Percentiles rank a stretch among this genome's conserved stretches.
Conservation (phyloP, 73 alveolate genomes). For the Diophrys sp. region DNA sequence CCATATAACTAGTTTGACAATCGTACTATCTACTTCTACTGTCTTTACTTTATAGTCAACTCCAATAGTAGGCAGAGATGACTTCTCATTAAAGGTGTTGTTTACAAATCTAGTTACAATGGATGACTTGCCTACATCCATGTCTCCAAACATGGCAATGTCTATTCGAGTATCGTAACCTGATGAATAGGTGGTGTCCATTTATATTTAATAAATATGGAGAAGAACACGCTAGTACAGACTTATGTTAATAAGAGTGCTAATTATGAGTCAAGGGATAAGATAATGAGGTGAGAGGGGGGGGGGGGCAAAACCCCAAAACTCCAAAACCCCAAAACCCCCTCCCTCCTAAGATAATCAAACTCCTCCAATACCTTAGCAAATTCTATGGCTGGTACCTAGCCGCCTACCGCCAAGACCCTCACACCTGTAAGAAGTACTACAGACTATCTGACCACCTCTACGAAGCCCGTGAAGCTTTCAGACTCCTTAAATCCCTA, state of each 20-base stretch:
- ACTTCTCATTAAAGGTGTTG: neutral
- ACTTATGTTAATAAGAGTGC: too few relatives aligned
- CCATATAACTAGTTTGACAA: slow-evolving; percentile 49
- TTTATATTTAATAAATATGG: too few relatives aligned
- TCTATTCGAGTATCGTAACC: too few relatives aligned
- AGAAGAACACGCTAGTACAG: too few relatives aligned
- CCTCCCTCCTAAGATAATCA: too few relatives aligned
- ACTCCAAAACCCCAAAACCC: too few relatives aligned
- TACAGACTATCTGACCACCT: slow-evolving; percentile 6
- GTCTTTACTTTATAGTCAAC: neutral
- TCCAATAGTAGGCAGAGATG: neutral
- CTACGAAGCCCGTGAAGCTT: slow-evolving; percentile 28
- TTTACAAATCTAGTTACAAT: neutral
- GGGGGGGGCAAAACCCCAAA: too few relatives aligned
- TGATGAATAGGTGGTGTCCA: too few relatives aligned
- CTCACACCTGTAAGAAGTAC: neutral
- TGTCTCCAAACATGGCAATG: neutral
- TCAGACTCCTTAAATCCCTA: slow-evolving; percentile 25
- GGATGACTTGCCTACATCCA: neutral
- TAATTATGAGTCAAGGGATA: too few relatives aligned
- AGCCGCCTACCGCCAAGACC: neutral
- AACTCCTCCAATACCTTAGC: neutral
- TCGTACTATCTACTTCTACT: too few relatives aligned
- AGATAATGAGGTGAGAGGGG: too few relatives aligned
- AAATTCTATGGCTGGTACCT: neutral